Percentiles rank a stretch among this genome's conserved stretches.
Conservation (phyloP, 1,284 basidiomycete genomes). For the Heliocybe sulcata region DNA sequence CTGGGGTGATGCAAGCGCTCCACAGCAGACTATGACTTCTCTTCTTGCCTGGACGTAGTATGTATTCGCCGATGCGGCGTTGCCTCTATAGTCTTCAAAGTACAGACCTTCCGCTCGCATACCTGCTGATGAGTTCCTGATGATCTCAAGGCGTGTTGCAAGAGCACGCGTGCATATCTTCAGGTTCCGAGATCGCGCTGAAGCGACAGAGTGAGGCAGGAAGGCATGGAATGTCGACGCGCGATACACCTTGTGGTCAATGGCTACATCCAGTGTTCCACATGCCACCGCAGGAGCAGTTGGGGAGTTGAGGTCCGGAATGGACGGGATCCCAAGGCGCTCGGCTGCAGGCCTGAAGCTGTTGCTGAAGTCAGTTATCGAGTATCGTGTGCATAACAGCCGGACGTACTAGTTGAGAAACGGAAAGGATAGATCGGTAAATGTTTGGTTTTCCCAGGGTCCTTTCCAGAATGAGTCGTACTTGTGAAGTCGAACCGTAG, state of each 20-base stretch:
- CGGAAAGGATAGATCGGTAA: no score
- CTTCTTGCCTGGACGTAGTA: conserved; percentile 14
- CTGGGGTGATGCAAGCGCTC: conserved; percentile 24
- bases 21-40: conserved; percentile 24
- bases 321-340: not conserved
- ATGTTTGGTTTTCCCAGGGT: no score
- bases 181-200: conserved; percentile 12
- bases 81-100: conserved; percentile 6
- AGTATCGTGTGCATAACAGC: no score
- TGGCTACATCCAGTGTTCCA: not conserved
- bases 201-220: conserved; percentile 8
- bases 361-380: no score
- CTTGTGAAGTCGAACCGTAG: no score
- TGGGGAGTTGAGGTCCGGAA: conserved; percentile 13
- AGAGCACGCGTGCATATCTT: conserved; percentile 21
- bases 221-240: not conserved
- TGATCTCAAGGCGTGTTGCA: conserved; percentile 11
- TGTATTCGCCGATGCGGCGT: conserved; percentile 2
- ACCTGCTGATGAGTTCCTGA: conserved; percentile 3
- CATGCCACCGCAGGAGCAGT: conserved; percentile 19
- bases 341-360: not conserved
- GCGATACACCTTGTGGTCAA: not conserved
- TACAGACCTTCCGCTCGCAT: conserved; percentile 8
- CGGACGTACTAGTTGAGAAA: no score
- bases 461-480: no score